Evolutionary conservation across 345 rosid species (phyloP).

Genomic region (Dimocarpus longan): DNA sequence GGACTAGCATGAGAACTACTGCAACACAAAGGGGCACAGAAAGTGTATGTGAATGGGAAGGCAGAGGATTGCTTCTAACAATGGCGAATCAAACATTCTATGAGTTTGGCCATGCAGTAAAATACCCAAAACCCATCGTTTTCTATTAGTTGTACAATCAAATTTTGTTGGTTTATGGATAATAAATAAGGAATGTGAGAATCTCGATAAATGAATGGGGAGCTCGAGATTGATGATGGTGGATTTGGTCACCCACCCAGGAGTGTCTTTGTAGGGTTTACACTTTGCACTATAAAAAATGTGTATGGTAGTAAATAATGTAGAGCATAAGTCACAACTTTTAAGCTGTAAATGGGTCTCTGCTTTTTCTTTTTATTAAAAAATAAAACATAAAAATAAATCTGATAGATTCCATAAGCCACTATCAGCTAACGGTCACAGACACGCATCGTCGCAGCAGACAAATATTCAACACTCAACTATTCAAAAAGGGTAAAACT

Average conservation of each 20-base stretch:
- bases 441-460: slow-evolving; percentile 13
- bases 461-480: slow-evolving; percentile 26
- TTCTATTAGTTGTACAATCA: not conserved
- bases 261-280: too few relatives aligned
- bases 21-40: slow-evolving; percentile 5
- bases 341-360: slow-evolving; percentile 34
- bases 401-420: slow-evolving; percentile 35
- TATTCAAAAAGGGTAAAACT: slow-evolving; percentile 26
- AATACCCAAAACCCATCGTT: slow-evolving; percentile 23
- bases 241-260: slow-evolving; percentile 43
- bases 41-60: not conserved
- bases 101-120: slow-evolving; percentile 44
- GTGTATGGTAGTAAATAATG: not conserved
- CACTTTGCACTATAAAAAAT: too few relatives aligned
- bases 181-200: slow-evolving; percentile 52
- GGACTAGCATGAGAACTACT: too few relatives aligned
- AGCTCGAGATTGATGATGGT: slow-evolving; percentile 31
- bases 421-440: slow-evolving; percentile 29
- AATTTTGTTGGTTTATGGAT: not conserved
- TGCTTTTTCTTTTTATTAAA: not conserved
- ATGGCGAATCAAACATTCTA: slow-evolving; percentile 48
- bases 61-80: slow-evolving; percentile 19
- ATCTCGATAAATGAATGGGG: slow-evolving; percentile 35
- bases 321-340: slow-evolving; percentile 16
- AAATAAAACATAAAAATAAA: not conserved